Conservation (phyloP, 2,329 filamentous ascomycete species). For the Microsporum ferrugineum region DNA sequence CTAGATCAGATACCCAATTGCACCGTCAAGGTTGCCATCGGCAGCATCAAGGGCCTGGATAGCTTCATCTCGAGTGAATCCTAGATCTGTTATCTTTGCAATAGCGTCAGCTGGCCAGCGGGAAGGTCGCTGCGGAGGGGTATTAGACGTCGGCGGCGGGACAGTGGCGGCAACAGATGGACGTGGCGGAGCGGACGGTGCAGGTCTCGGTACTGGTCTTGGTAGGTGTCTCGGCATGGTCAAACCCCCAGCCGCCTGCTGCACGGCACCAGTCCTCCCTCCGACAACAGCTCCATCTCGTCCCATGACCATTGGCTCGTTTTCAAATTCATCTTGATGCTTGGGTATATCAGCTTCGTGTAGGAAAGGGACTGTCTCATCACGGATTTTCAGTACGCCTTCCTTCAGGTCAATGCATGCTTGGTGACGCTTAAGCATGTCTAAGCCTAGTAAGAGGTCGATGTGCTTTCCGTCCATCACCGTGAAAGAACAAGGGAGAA, state of each 20-base stretch:
- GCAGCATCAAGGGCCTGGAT: constrained; percentile 71
- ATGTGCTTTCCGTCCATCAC: constrained; percentile 99
- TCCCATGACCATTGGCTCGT: constrained; percentile 74
- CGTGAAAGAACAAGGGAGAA: constrained; percentile 88
- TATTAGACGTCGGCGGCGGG: neutral
- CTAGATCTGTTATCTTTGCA: constrained; percentile 63
- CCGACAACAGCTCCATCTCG: constrained; percentile 85
- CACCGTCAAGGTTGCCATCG: constrained; percentile 74
- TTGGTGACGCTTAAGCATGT: constrained; percentile 95
- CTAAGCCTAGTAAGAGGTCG: constrained; percentile 80
- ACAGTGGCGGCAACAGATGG: neutral
- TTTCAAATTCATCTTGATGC: constrained; percentile 56
- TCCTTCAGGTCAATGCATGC: constrained; percentile 79
- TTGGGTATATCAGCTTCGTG: constrained; percentile 93
- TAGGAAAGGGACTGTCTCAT: constrained; percentile 77
- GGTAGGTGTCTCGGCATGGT: neutral
- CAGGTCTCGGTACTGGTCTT: constrained; percentile 10
- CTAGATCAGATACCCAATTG: constrained; percentile 65
- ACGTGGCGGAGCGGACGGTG: constrained; percentile 17
- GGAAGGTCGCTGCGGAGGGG: constrained; percentile 8
- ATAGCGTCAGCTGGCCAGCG: constrained; percentile 53
- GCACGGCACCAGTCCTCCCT: constrained; percentile 60
- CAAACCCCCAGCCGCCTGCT: constrained; percentile 24
- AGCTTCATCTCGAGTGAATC: constrained; percentile 64
- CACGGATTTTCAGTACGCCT: constrained; percentile 78